A percentile compares a stretch with the other conserved stretches of the same genome.
phyloP scores from a whole-genome alignment of 2,329 filamentous ascomycete genomes.

The Cladosporium austrohemisphaericum region DNA sequence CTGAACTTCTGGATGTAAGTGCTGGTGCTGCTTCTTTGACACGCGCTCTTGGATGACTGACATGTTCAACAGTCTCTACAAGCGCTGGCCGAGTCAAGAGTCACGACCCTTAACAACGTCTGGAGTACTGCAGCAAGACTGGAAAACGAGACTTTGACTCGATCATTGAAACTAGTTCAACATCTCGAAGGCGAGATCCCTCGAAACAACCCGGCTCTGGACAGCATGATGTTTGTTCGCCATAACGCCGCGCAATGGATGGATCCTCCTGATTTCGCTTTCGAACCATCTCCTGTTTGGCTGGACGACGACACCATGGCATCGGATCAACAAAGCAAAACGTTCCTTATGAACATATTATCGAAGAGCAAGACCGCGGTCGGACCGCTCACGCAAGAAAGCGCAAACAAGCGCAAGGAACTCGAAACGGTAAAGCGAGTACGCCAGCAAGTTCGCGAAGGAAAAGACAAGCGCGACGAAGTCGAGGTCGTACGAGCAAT shows the following conservation, averaged over 20 bases:
- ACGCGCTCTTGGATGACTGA: not conserved
- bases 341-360: constrained; percentile 87
- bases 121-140: constrained; percentile 79
- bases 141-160: constrained; percentile 72
- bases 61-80: constrained; percentile 60
- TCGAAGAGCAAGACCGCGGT: constrained; percentile 85
- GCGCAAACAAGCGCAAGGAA: constrained; percentile 81
- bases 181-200: constrained; percentile 76
- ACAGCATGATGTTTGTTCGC: constrained; percentile 96
- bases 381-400: constrained; percentile 73
- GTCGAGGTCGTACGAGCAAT: constrained; percentile 78
- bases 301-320: constrained; percentile 87
- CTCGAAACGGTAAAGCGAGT: constrained; percentile 72
- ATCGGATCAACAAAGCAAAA: constrained; percentile 78
- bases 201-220: constrained; percentile 80
- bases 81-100: constrained; percentile 86
- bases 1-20: constrained; percentile 81
- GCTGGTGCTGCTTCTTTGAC: not conserved
- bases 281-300: constrained; percentile 96
- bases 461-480: constrained; percentile 84
- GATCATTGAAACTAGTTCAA: constrained; percentile 68
- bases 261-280: constrained; percentile 78
- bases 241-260: constrained; percentile 83
- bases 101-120: constrained; percentile 74
- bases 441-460: constrained; percentile 73